Conservation (phyloP, 768 basidiomycete genomes). For the Filobasidium floriforme region DNA sequence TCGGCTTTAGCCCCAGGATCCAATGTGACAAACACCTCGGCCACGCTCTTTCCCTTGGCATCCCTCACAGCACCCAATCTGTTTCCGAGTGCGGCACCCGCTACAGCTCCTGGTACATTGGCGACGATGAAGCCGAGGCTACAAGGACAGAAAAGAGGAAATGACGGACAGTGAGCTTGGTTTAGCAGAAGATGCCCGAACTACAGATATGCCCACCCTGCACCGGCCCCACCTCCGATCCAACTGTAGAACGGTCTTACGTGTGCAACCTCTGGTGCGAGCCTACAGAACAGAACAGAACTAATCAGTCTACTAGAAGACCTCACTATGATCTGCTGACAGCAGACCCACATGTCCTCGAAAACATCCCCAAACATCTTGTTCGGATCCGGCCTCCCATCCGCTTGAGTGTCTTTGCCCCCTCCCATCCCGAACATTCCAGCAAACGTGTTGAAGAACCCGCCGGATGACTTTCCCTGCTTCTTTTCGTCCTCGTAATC, state of each 20-base stretch:
- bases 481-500: conserved; percentile 20
- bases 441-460: conserved; percentile 70
- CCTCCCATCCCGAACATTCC: conserved; percentile 56
- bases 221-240: conserved; percentile 50
- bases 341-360: conserved; percentile 61
- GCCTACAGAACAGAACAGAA: conserved; percentile 25
- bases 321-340: background rate
- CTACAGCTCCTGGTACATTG: conserved; percentile 75
- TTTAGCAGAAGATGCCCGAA: background rate
- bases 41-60: conserved; percentile 87
- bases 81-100: conserved; percentile 81
- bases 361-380: conserved; percentile 82
- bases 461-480: conserved; percentile 54
- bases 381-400: conserved; percentile 61
- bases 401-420: conserved; percentile 13
- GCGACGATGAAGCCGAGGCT: conserved; percentile 55
- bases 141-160: background rate
- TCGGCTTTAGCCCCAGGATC: conserved; percentile 76
- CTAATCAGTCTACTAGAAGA: background rate
- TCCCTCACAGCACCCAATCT: conserved; percentile 84
- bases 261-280: conserved; percentile 43
- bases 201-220: conserved; percentile 33
- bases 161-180: background rate
- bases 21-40: conserved; percentile 72
- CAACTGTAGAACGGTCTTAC: conserved; percentile 43